phyloP scores from a whole-genome alignment of 2,329 filamentous ascomycete species.

The Setomelanomma holmii region DNA sequence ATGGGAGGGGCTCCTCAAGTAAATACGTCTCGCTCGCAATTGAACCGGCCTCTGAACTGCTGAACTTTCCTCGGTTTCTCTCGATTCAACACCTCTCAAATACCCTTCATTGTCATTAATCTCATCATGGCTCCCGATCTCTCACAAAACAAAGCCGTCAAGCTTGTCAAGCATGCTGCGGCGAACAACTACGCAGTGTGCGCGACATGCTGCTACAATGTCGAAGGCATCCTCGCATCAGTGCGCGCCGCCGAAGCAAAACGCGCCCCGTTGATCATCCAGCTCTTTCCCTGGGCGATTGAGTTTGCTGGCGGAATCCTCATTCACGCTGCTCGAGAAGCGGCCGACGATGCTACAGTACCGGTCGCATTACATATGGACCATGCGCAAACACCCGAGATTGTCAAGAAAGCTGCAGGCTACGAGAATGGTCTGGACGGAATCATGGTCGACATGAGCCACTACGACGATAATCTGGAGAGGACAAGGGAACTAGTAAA shows the following conservation, averaged over 20 bases:
- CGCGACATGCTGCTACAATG: conserved; percentile 71
- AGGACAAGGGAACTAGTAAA: conserved; percentile 68
- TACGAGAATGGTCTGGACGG: conserved; percentile 40
- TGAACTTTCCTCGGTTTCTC: conserved; percentile 1
- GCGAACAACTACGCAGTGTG: conserved; percentile 65
- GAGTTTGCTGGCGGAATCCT: conserved; percentile 65
- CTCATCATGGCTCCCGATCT: conserved; percentile 61
- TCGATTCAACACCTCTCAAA: neutral
- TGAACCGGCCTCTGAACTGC: conserved; percentile 6
- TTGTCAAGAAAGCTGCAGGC: conserved; percentile 67
- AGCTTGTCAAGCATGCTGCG: conserved; percentile 64
- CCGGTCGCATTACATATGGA: conserved; percentile 71
- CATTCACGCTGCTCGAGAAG: conserved; percentile 55
- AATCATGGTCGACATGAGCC: conserved; percentile 71
- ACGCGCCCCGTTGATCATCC: conserved; percentile 71
- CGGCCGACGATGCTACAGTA: conserved; percentile 53
- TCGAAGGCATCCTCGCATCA: conserved; percentile 73
- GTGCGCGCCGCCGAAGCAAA: conserved; percentile 73
- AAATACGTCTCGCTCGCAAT: neutral
- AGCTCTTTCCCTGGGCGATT: conserved; percentile 77
- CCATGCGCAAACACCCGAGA: conserved; percentile 69
- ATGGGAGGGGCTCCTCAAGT: conserved; percentile 15
- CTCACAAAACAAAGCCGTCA: conserved; percentile 51
- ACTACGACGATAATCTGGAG: conserved; percentile 73
- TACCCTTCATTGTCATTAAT: conserved; percentile 26